Evolutionary conservation across 2,329 filamentous ascomycete species (phyloP).

Genomic region (Aspergillus sclerotialis): DNA sequence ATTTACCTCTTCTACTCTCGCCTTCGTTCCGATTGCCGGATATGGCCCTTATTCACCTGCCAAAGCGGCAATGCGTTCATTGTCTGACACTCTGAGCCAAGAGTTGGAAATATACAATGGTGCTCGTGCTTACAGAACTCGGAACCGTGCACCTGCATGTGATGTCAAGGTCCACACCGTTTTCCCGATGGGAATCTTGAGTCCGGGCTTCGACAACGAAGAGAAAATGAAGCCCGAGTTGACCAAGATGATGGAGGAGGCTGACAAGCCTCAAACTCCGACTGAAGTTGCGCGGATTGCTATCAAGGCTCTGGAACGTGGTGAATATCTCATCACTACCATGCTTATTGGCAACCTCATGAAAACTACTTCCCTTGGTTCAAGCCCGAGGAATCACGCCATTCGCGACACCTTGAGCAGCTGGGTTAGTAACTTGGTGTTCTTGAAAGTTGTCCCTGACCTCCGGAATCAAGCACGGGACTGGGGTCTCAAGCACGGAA

Average conservation of each 20-base stretch:
- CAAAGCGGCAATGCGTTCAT: conserved; percentile 75
- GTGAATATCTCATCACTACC: conserved; percentile 72
- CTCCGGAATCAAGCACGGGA: conserved; percentile 50
- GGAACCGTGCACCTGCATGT: conserved; percentile 44
- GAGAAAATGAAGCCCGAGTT: conserved; percentile 72
- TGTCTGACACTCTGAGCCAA: conserved; percentile 76
- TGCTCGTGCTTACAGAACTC: conserved; percentile 36
- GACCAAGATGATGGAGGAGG: conserved; percentile 70
- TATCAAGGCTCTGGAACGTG: conserved; percentile 69
- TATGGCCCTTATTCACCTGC: conserved; percentile 78
- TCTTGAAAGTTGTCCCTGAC: conserved; percentile 52
- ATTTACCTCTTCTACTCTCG: conserved; percentile 72
- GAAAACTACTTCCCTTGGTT: conserved; percentile 51
- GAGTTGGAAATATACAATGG: conserved; percentile 83
- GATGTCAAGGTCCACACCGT: conserved; percentile 75
- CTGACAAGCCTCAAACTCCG: conserved; percentile 72
- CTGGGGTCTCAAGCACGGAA: conserved; percentile 51
- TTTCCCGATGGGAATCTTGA: conserved; percentile 75
- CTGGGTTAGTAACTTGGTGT: conserved; percentile 48
- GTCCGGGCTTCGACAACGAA: conserved; percentile 68
- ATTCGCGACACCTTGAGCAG: conserved; percentile 49
- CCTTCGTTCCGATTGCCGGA: conserved; percentile 70
- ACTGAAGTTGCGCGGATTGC: conserved; percentile 66
- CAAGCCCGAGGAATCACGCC: conserved; percentile 47
- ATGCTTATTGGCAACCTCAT: conserved; percentile 66